Evolutionary conservation across 164 flowering plant species (phyloP).

Genomic region (Annona squamosa): DNA sequence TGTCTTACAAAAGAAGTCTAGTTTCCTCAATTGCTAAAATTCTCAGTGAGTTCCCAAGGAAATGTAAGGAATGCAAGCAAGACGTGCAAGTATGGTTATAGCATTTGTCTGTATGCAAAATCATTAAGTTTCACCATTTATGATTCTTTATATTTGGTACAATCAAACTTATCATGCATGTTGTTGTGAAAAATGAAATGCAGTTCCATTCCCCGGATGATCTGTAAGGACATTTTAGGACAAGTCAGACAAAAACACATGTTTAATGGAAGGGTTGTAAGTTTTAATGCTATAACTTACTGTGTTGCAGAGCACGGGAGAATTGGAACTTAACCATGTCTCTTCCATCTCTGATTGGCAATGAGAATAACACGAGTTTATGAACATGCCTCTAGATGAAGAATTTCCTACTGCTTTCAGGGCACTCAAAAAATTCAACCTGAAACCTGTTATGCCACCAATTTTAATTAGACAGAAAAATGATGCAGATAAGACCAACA

Average conservation of each 20-base stretch:
- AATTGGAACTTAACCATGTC: conserved; percentile 59
- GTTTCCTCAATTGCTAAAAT: neutral
- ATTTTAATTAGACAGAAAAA: neutral
- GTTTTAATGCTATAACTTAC: conserved; percentile 27
- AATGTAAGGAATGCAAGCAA: neutral
- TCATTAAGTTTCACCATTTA: too few species aligned
- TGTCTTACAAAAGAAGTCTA: too few species aligned
- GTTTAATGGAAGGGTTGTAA: neutral
- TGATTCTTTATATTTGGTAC: neutral
- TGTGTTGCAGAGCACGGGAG: conserved; percentile 44
- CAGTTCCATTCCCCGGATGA: neutral
- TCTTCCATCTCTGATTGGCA: conserved; percentile 86
- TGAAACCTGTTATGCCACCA: conserved; percentile 38
- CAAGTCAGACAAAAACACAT: neutral
- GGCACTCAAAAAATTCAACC: conserved; percentile 51
- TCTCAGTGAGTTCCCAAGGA: neutral
- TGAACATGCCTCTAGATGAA: conserved; percentile 50
- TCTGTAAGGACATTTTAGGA: neutral
- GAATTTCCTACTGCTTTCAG: conserved; percentile 36
- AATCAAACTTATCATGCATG: neutral
- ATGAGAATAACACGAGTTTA: conserved; percentile 79
- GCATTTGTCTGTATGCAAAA: neutral
- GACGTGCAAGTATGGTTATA: neutral
- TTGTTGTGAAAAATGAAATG: neutral
- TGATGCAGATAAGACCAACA: neutral